A percentile compares a stretch with the other conserved stretches of the same genome.
phyloP scores from a whole-genome alignment of 2,329 filamentous ascomycete species.

The Periconia macrospinosa region DNA sequence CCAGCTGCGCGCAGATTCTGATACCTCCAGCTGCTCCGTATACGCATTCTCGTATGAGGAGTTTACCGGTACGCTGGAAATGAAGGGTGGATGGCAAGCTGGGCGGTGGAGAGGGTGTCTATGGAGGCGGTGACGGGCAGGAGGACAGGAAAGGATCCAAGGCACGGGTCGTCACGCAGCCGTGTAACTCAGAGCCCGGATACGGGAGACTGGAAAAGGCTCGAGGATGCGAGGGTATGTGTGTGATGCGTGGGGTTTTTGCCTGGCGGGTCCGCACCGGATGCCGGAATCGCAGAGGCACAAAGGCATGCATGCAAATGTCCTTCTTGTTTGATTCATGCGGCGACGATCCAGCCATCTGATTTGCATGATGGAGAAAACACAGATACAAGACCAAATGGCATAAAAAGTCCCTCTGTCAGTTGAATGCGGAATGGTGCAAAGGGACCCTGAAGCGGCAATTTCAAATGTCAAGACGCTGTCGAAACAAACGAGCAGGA shows the following conservation, averaged over 20 bases:
- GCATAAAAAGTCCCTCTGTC: neutral
- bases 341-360: neutral
- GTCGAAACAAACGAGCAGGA: conserved; percentile 12
- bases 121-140: conserved; percentile 11
- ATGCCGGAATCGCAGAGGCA: neutral
- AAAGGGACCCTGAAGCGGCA: conserved; percentile 1
- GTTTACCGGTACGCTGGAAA: conserved; percentile 10
- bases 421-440: neutral
- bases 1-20: conserved; percentile 28
- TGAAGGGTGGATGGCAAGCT: conserved; percentile 1
- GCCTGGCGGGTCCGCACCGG: neutral
- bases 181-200: conserved; percentile 10
- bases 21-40: conserved; percentile 17
- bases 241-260: neutral
- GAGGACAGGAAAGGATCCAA: conserved; percentile 4
- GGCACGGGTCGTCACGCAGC: conserved; percentile 8
- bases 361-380: neutral
- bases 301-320: too few species aligned
- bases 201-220: neutral
- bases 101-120: neutral
- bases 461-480: conserved; percentile 6
- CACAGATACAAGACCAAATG: neutral
- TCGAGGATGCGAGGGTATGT: neutral
- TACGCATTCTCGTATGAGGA: conserved; percentile 30
- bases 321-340: neutral